Base-by-base conservation (phyloP, 306 rosid genomes). In the Oemleria cerasiformis region DNA sequence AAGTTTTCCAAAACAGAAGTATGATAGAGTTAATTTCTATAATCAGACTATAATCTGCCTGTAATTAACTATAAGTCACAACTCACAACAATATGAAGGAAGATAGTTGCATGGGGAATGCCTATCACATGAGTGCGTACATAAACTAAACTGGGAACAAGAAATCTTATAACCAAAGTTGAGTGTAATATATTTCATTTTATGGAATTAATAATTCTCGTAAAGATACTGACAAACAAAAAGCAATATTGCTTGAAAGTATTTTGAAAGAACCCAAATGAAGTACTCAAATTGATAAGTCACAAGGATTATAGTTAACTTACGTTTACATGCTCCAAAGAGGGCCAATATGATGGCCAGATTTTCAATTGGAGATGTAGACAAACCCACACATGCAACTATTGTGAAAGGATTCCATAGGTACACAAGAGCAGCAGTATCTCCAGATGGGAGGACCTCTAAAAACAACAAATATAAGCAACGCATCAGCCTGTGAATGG, bases 321-420 rank as follows among this genome's bases (percentile, higher is more conserved):
- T 79, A 78, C 86, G 70, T 74, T 73, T 79, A 47, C 79, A 82
- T 65, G 89, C 89, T 74, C 87, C 89, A 65, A 68, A 80, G 19
- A 85, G 83, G 36, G 87, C 63, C 76, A 80, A 72, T 49, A 82
- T 70, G 54, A 85, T 61, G 12, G 81, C 85, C 48, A 82, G 63
- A 44, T 85, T 85, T 62, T 85, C 89, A 61, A 85, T 66, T 58
- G 85, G 87, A 67, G 89, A 85, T 2, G 87, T 85, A 48, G 89
- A 85, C 79, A 82, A 74, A 69, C 89, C 89, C 73, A 85, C 87
- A 79, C 89, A 82, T 60, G 89, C 79, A 63, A 78, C 75, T 20
- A 85, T 80, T 47, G 89, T 82, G 73, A 82, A 82, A 74, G 89
- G 87, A 73, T 85, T 85, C 89, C 89, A 85, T 10, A 80, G 68